Percentiles rank a stretch among this genome's conserved stretches.
Conservation (phyloP, 768 basidiomycete genomes). For the Rhodotorula babjevae region DNA sequence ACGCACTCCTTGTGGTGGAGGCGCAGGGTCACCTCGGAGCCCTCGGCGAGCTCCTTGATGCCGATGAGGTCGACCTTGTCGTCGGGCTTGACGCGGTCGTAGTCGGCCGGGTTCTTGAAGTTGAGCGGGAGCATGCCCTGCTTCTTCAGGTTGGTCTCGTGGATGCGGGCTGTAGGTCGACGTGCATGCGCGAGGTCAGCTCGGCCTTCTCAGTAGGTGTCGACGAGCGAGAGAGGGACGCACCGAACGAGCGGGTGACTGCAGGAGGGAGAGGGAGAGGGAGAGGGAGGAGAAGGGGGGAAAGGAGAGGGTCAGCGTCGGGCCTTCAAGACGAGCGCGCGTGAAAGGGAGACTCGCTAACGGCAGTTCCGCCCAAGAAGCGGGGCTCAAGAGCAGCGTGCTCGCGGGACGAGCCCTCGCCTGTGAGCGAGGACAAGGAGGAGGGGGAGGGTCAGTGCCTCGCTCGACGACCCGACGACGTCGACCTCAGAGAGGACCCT, state of each 20-base stretch:
- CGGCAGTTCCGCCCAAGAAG: slow-evolving; percentile 46
- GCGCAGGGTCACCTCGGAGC: slow-evolving; percentile 78
- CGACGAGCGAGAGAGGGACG: background rate
- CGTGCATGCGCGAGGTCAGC: background rate
- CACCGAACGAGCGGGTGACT: slow-evolving; percentile 72
- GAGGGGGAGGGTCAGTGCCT: background rate
- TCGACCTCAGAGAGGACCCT: slow-evolving; percentile 62
- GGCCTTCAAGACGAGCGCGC: too few species aligned
- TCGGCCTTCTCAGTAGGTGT: too few species aligned
- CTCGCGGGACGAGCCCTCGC: slow-evolving; percentile 95
- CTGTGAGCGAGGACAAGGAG: slow-evolving; percentile 44
- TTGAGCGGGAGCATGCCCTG: slow-evolving; percentile 63
- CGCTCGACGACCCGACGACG: too few species aligned
- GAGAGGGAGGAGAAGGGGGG: too few species aligned
- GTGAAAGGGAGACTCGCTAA: too few species aligned
- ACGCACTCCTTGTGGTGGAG: slow-evolving; percentile 61
- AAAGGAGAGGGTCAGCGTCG: too few species aligned
- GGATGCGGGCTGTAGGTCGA: slow-evolving; percentile 54
- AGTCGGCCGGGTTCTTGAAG: slow-evolving; percentile 80
- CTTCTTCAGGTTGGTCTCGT: slow-evolving; percentile 73
- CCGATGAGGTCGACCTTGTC: slow-evolving; percentile 88
- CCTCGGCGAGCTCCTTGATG: slow-evolving; percentile 80
- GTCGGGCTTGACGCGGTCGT: slow-evolving; percentile 80
- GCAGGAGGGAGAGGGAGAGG: too few species aligned
- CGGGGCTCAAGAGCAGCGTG: slow-evolving; percentile 98